Evolutionary conservation across 2,329 filamentous ascomycete genomes (phyloP), one percentile per base, ranked within the genome.

Genomic region (Zymoseptoria tritici): DNA sequence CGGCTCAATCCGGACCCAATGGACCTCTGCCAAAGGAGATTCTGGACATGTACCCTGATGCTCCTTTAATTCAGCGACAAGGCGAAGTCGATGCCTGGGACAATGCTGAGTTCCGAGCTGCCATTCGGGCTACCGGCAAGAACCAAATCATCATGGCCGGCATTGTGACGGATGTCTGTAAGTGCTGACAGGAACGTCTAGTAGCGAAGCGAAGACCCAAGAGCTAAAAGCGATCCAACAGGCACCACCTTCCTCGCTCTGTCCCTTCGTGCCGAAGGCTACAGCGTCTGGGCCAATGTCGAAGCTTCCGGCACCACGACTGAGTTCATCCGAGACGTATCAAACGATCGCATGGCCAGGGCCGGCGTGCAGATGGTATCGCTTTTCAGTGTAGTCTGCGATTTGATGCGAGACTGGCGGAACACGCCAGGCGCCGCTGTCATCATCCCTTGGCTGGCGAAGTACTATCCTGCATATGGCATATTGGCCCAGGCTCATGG

Each of bases 1-100:
- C 87, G 6, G 85, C 86, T 3, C 81, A 90, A 67, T 58, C 55
- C 54, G 87, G 88, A 3, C 87, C 88, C 54, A 91, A 91, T 70
- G 88, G 88, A 1, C 84, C 82, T 1, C 76, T 91, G 1, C 85
- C 87, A 9, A 83, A 86, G 67, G 88, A 90, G 68, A 87, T 91
- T 62, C 71, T 82, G 4, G 79, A 85, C 11, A 64, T 62, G 62
- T 85, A 89, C 69, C 88, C 88, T 24, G 75, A 83, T 52, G 83
- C 85, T 0, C 83, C 88, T 0, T 76, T 90, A 9, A 82, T 91
- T 69, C 78, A 81, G 66, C 84, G 88, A 42, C 80, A 86, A 62
- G 88, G 88, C 49, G 85, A 91, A 70, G 87, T 91, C 68, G 83
- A 90, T 69, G 88, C 88, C 2, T 90, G 87, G 88, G 89, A 91